phyloP scores from a whole-genome alignment of 257 asterid species.

The Primulina tabacum region DNA sequence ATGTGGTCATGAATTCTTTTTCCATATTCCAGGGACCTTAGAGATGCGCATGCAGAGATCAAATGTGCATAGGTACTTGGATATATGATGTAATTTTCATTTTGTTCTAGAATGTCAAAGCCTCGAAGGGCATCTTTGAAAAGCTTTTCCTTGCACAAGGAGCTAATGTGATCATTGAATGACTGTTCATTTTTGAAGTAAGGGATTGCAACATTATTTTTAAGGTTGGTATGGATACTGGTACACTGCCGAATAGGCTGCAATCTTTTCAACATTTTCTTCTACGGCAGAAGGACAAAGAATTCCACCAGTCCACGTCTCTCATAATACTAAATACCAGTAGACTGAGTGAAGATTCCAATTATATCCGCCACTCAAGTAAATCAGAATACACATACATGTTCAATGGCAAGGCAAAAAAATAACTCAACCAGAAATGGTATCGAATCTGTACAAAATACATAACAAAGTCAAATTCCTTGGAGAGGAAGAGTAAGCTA shows the following conservation, averaged over 20 bases:
- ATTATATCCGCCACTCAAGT: slow-evolving; percentile 15
- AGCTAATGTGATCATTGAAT: slow-evolving; percentile 41
- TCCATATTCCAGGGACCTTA: slow-evolving; percentile 50
- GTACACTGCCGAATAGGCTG: slow-evolving; percentile 24
- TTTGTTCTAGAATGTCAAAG: slow-evolving; percentile 43
- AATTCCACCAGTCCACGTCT: slow-evolving; percentile 15
- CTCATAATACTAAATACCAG: background rate
- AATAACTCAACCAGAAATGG: background rate
- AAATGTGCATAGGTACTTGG: slow-evolving; percentile 52
- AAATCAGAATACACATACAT: background rate
- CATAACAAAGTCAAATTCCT: background rate
- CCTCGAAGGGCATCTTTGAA: slow-evolving; percentile 49
- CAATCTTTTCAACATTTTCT: slow-evolving; percentile 42
- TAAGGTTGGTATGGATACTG: slow-evolving; percentile 15
- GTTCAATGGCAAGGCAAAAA: background rate
- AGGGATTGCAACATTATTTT: slow-evolving; percentile 21
- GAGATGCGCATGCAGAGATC: slow-evolving; percentile 54
- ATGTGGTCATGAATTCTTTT: slow-evolving; percentile 48
- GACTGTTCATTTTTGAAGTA: slow-evolving; percentile 34
- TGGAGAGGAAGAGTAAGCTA: background rate
- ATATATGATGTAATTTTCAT: slow-evolving; percentile 30
- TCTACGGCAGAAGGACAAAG: slow-evolving; percentile 5
- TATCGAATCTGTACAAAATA: background rate
- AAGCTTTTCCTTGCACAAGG: slow-evolving; percentile 55
- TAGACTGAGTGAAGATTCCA: background rate